Conservation (phyloP, 306 rosid species). For the Citrullus amarus region DNA sequence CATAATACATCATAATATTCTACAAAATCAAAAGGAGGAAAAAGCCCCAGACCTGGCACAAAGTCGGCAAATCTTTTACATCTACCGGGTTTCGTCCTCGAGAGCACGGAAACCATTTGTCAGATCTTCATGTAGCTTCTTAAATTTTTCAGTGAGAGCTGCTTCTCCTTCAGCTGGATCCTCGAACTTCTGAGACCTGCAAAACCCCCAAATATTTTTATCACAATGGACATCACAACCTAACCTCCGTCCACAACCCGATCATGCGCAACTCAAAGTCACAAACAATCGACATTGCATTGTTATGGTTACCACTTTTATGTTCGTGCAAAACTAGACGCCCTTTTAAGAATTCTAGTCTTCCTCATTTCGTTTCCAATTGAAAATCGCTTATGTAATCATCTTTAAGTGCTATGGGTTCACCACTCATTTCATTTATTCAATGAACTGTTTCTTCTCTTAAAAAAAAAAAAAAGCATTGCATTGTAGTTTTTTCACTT, state of each 20-base stretch:
- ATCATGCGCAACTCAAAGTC: neutral
- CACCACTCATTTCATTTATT: too few species aligned
- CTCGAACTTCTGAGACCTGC: slow-evolving; percentile 97
- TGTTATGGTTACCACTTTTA: neutral
- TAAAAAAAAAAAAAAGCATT: too few species aligned
- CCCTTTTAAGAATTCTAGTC: too few species aligned
- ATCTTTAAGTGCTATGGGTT: too few species aligned
- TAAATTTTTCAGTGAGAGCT: slow-evolving; percentile 62
- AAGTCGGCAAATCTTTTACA: neutral
- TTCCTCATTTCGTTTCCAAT: too few species aligned
- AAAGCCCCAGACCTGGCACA: neutral
- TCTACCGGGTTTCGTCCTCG: slow-evolving; percentile 90
- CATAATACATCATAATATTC: neutral
- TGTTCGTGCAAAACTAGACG: too few species aligned
- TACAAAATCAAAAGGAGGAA: neutral
- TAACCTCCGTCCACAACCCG: neutral
- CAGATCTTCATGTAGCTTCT: slow-evolving; percentile 73
- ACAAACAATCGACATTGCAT: neutral
- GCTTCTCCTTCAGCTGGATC: slow-evolving; percentile 98
- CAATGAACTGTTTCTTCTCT: too few species aligned
- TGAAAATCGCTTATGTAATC: too few species aligned
- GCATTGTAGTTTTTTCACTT: slow-evolving; percentile 17
- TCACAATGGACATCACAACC: neutral
- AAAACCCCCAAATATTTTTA: neutral
- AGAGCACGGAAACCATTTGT: slow-evolving; percentile 93